Base-by-base conservation (phyloP, 2,329 filamentous ascomycete genomes). In the Neonectria punicea region DNA sequence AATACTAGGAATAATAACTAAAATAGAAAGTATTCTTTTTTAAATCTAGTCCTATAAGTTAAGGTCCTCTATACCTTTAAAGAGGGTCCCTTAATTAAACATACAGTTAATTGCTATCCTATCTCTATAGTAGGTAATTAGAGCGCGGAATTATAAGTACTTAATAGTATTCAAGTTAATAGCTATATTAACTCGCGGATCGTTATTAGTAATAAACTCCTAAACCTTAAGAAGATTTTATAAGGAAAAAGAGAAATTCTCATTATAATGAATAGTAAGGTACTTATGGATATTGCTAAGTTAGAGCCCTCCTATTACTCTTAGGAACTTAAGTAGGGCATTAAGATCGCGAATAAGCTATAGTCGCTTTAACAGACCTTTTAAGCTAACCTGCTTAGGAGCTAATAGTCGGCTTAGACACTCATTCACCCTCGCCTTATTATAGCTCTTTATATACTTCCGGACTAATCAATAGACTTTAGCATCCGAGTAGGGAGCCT, bases 341-440 rank as follows among this genome's bases (percentile, higher is more conserved):
- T 57, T 8, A 9, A 57, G 41, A 20, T 28, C 25, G 4, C 8
- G 5, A 22, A 57, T 5, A 22, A 57, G 11, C 14, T 57, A 9
- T 9, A 16, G 22, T 47, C 14, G 5, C 41, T 57, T 57, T 2
- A 57, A 16, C 11, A 57, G 41, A 11, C 53, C 53, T 32, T 57
- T 57, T 7, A 57, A 47, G 30, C 41, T 57, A 14, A 57, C 25
- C 41, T 34, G 11, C 28, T 57, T 57, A 22, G 53, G 53, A 14
- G 25, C 13, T 5, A 16, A 34, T 25, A 57, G 14, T 32, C 25
- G 14, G 25, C 16, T 57, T 22, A 30, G 22, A 30, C n/a, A 47
- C 16, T 30, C 25, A 8, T 32, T 7, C 20, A 3, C 14, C 20
- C 53, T 46, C 2, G 41, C 53, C 28, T 57, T 47, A 11, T 57